These are phyloP conservation scores for Lipomyces kockii DNA, from an alignment of 805 yeast genomes.

Conservation along the genomic window DNA sequence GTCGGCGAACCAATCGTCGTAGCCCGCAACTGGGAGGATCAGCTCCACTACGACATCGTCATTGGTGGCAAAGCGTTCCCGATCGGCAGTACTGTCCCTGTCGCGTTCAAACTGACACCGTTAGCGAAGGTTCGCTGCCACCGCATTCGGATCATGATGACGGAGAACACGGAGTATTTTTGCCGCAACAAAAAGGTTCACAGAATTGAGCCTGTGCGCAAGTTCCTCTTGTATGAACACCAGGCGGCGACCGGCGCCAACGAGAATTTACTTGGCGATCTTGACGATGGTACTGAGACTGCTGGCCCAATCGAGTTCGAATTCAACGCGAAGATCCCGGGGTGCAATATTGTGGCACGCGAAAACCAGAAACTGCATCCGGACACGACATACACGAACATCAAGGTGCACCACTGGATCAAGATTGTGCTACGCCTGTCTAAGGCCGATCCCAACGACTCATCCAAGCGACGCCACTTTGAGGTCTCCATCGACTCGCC, in stretches of 20 bases:
- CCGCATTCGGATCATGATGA: slow-evolving; percentile 78
- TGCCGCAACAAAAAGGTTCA: slow-evolving; percentile 87
- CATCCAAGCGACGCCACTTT: slow-evolving; percentile 77
- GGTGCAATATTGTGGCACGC: slow-evolving; percentile 24
- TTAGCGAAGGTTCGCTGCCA: slow-evolving; percentile 85
- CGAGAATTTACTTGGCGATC: slow-evolving; percentile 56
- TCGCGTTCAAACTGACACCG: slow-evolving; percentile 83
- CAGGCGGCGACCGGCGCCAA: slow-evolving; percentile 53
- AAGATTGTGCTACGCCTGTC: slow-evolving; percentile 85
- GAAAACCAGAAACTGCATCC: slow-evolving; percentile 59
- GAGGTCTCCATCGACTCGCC: slow-evolving; percentile 97
- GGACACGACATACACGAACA: slow-evolving; percentile 77
- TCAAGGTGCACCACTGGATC: slow-evolving; percentile 94
- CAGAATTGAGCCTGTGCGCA: slow-evolving; percentile 86
- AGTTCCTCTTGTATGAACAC: slow-evolving; percentile 79
- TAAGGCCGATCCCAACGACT: slow-evolving; percentile 55
- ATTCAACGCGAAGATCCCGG: slow-evolving; percentile 83
- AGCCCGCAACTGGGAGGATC: slow-evolving; percentile 82
- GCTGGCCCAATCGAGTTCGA: slow-evolving; percentile 67
- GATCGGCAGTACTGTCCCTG: slow-evolving; percentile 79
- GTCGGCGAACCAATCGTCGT: slow-evolving; percentile 93
- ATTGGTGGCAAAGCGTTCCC: slow-evolving; percentile 89
- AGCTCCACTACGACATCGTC: slow-evolving; percentile 83
- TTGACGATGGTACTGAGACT: slow-evolving; percentile 41
- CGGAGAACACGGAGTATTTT: slow-evolving; percentile 90